Evolutionary conservation across 495 filamentous ascomycete species (phyloP), one percentile per base, ranked within the genome.

Genomic region (Podospora appendiculata): DNA sequence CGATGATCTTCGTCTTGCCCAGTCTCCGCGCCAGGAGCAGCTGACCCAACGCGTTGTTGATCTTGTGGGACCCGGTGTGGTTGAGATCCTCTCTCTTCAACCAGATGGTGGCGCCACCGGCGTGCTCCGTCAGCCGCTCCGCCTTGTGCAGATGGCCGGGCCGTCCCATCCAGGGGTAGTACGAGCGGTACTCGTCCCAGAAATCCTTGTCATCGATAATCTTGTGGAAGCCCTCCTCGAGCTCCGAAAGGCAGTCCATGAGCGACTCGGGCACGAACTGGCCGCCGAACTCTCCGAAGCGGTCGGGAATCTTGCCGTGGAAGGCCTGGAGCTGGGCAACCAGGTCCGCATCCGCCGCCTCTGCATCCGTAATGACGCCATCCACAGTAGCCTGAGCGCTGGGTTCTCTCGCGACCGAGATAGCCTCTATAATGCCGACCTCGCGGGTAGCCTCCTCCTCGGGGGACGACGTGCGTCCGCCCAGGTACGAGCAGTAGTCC

Each of bases 251-350:
- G 63, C 93, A 97, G 70, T 96, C 91, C 90, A 97, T 97, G 32
- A 99, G 79, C 7, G 90, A 90, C 70, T 99, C 93, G 1, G 93
- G 94, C 0, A 99, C 92, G 61, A 97, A 99, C 67, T 97, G 93
- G n/a, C 93, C 93, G 58, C 93, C 93, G 57, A 95, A 99, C 67
- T 96, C 88, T 52, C 93, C 93, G 61, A 99, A 99, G 12, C 92
- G 84, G 48, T 88, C 80, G 3, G 92, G 90, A 34, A 86, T 73
- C 50, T 80, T 79, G 68, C 72, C 65, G 56, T 76, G 72, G 41
- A 76, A 68, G 7, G 70, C 68, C 0, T 69, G 57, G 18, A 77
- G 67, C 59, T 77, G 71, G 7, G 64, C 58, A 32, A 77, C 69
- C 14, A 79, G 67, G 38, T 69, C 69, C 33, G 66, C 58, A 47